Evolutionary conservation across 2,329 filamentous ascomycete genomes (phyloP).

Genomic region (Domatiomyces globalis): DNA sequence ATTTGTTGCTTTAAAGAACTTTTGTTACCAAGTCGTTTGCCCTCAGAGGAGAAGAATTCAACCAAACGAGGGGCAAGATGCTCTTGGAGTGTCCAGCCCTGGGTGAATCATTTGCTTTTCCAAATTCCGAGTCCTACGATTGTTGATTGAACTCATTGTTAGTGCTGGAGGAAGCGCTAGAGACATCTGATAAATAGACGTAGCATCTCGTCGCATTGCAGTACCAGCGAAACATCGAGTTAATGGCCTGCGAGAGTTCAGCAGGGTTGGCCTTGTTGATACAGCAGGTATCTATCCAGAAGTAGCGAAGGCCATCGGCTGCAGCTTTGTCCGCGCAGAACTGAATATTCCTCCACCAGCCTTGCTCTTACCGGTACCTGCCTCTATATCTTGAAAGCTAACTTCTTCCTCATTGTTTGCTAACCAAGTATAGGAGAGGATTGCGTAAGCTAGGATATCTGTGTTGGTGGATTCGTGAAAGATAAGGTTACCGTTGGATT

Average conservation of each 20-base stretch:
- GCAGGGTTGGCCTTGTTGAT: no score
- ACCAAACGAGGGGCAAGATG: slow-evolving; percentile 17
- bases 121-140: no score
- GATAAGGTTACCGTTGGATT: slow-evolving; percentile 3
- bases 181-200: no score
- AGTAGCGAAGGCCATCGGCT: no score
- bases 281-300: no score
- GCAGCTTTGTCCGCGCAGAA: slow-evolving; percentile 8
- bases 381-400: slow-evolving; percentile 21
- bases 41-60: slow-evolving; percentile 19
- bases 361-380: slow-evolving; percentile 3
- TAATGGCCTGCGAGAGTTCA: no score
- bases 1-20: slow-evolving; percentile 13
- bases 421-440: slow-evolving; percentile 21
- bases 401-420: slow-evolving; percentile 19
- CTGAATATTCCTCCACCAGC: slow-evolving; percentile 7
- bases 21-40: slow-evolving; percentile 18
- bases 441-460: slow-evolving; percentile 18
- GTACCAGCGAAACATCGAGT: no score
- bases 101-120: slow-evolving; percentile 10
- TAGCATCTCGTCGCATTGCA: no score
- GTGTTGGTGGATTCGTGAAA: slow-evolving; percentile 1
- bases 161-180: no score
- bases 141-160: no score
- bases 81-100: slow-evolving; percentile 8